Evolutionary conservation across 352 stramenopile genomes (phyloP), one percentile per base, ranked within the genome.

Genomic region (Pythium grandisporangium): DNA sequence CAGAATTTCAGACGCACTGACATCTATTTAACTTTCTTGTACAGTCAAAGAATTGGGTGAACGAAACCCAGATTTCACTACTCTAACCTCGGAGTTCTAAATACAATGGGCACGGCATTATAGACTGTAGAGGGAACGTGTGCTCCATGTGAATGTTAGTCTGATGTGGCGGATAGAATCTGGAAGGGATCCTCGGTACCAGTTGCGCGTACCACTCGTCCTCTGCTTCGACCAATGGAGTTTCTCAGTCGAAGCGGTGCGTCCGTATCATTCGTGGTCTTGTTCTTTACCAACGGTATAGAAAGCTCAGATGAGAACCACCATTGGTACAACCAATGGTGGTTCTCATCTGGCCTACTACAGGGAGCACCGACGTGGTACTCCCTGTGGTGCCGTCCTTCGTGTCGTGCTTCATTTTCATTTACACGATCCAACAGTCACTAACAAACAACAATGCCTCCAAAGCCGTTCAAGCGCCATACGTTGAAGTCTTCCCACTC

Each of bases 391-490:
- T 38, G 19, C 33, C 33, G 19, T 38, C 33, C 33, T 38, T 38
- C 33, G 33, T 38, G 33, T 38, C 33, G 33, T 16, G 33, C 33
- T 38, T 38, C 33, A 38, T 38, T 38, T 38, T 16, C 33, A 38
- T 38, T 38, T 16, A 16, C 27, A 13, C 33, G 33, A 38, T 38
- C 33, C 33, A 38, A 38, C 33, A 38, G 2, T 38, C 33, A 38
- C 33, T 38, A 38, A 11, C 11, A 38, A 16, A 38, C 33, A 38
- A 38, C 33, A 11, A 38, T 38, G 33, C 33, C 33, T 38, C 33
- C 33, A 38, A 38, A 38, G 33, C 33, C 33, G 33, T 38, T 38
- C 33, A 38, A 38, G 33, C 33, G 33, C 33, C 33, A 38, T 11
- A 11, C 33, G 33, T 38, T 38, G 11, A 38, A 38, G 33, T 38